These are phyloP conservation scores for Hypoxylon fragiforme DNA, from an alignment of 495 filamentous ascomycete genomes.

Conservation along the genomic window DNA sequence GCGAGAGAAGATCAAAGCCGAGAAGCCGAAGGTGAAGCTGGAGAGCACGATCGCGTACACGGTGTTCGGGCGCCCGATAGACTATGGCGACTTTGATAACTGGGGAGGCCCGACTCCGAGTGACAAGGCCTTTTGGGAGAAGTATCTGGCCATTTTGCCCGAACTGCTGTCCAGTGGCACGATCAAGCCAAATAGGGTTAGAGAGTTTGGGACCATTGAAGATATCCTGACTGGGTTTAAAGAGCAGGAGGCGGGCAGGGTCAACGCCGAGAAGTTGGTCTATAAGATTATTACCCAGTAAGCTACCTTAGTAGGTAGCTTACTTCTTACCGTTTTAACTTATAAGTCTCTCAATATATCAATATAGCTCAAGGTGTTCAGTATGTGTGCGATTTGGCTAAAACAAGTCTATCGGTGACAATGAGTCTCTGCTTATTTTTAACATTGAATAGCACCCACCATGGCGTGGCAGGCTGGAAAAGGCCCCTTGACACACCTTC, in stretches of 20 bases:
- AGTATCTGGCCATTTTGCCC: slow-evolving; percentile 30
- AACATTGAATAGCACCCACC: too few species aligned
- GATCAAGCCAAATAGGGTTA: slow-evolving; percentile 28
- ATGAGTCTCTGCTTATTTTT: too few species aligned
- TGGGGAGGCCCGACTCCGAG: slow-evolving; percentile 28
- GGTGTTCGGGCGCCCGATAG: slow-evolving; percentile 27
- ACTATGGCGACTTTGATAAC: slow-evolving; percentile 23
- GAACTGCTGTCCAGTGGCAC: slow-evolving; percentile 25
- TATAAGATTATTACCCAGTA: slow-evolving; percentile 30
- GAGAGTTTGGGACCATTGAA: slow-evolving; percentile 36
- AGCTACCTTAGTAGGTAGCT: too few species aligned
- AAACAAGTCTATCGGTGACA: too few species aligned
- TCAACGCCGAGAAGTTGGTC: slow-evolving; percentile 42
- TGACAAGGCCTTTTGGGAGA: slow-evolving; percentile 34
- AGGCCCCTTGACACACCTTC: too few species aligned
- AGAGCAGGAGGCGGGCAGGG: slow-evolving; percentile 35
- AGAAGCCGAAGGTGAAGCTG: slow-evolving; percentile 27
- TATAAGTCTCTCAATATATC: too few species aligned
- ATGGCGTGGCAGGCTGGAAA: too few species aligned
- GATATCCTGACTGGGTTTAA: slow-evolving; percentile 39
- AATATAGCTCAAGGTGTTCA: too few species aligned
- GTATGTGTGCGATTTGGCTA: too few species aligned
- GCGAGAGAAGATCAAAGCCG: slow-evolving; percentile 14
- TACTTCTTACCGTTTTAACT: too few species aligned
- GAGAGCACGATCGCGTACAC: slow-evolving; percentile 35